These are phyloP conservation scores for Volutella citrinella DNA, from an alignment of 2,329 filamentous ascomycete genomes.

Conservation along the genomic window DNA sequence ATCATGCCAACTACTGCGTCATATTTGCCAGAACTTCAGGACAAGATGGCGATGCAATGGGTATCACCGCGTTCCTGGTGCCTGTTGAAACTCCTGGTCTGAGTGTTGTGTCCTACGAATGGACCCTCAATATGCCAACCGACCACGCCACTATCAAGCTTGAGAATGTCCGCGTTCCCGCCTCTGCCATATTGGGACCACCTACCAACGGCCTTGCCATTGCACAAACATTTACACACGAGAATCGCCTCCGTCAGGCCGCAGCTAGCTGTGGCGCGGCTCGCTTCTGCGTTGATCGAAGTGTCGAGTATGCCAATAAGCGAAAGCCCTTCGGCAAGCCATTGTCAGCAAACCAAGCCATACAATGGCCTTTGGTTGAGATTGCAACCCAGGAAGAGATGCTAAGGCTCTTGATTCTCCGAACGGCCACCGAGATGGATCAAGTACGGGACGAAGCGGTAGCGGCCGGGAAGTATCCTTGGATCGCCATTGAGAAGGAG, in stretches of 20 bases:
- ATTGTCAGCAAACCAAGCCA: slow-evolving; percentile 12
- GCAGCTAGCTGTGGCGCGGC: slow-evolving; percentile 15
- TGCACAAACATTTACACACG: slow-evolving; percentile 16
- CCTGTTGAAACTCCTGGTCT: slow-evolving; percentile 8
- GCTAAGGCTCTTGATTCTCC: slow-evolving; percentile 13
- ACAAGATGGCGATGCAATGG: slow-evolving; percentile 9
- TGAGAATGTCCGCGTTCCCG: slow-evolving; percentile 8
- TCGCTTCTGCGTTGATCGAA: slow-evolving; percentile 11
- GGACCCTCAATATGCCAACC: slow-evolving; percentile 17
- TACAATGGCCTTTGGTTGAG: slow-evolving; percentile 17
- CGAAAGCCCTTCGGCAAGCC: slow-evolving; percentile 14
- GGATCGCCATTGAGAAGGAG: slow-evolving; percentile 16
- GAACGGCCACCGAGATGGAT: slow-evolving; percentile 15
- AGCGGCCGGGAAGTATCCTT: slow-evolving; percentile 4
- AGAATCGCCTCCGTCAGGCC: slow-evolving; percentile 15
- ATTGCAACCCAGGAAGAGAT: slow-evolving; percentile 14
- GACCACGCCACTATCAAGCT: slow-evolving; percentile 14
- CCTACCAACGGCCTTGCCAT: slow-evolving; percentile 12
- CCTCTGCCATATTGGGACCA: slow-evolving; percentile 8
- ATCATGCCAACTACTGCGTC: slow-evolving; percentile 12
- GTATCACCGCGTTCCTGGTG: slow-evolving; percentile 15
- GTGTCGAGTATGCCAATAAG: slow-evolving; percentile 11
- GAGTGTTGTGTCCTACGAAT: slow-evolving; percentile 11
- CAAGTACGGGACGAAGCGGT: slow-evolving; percentile 2
- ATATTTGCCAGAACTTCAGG: slow-evolving; percentile 16